Base-by-base conservation (phyloP, 2,329 filamentous ascomycete species). In the Chaetomiaceae sp. region DNA sequence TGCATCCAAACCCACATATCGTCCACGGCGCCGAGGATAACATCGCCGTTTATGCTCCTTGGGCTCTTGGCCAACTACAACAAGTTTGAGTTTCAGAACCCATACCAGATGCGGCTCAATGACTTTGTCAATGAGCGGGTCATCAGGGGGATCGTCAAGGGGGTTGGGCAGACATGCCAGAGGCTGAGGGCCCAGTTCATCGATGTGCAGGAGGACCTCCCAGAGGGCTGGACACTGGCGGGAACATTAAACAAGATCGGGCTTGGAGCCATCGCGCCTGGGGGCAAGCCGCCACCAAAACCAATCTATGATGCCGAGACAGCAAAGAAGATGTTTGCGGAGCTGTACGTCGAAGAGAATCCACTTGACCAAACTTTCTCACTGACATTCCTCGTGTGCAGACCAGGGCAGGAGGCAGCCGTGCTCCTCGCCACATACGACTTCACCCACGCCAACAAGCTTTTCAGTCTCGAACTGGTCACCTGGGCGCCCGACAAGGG, bases 31-130 rank as follows among this genome's bases (percentile, higher is more conserved):
- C 73, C 76, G 16, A 77, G 79, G 63, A 82, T 81, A 53, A 80
- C 89, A 38, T 81, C 88, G 54, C 87, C 92, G 0, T 90, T 96
- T 61, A 82, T 86, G 13, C 79, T 97, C 9, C 77, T 96, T 18
- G 92, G 92, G 11, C 77, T 97, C 4, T 75, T 99, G 48, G 88
- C 89, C 59, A 99, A 97, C 72, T 97, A 97, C 78, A 97, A 99
- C 79, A 99, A 97, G 69, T 99, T 99, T 65, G 94, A 99, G 70
- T 92, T 95, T 53, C 91, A 96, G 67, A 99, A 99, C 62, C 92
- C 92, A 0, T 99, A 99, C 64, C 87, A 94, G 63, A 75, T 95
- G 58, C 87, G 92, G 25, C 79, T 99, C 14, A 90, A 92, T 63
- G 91, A 97, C 68, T 97, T 97, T 69, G 90, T 96, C 64, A 96